phyloP scores from a whole-genome alignment of 2,329 filamentous ascomycete species.

The Penicillium italicum region DNA sequence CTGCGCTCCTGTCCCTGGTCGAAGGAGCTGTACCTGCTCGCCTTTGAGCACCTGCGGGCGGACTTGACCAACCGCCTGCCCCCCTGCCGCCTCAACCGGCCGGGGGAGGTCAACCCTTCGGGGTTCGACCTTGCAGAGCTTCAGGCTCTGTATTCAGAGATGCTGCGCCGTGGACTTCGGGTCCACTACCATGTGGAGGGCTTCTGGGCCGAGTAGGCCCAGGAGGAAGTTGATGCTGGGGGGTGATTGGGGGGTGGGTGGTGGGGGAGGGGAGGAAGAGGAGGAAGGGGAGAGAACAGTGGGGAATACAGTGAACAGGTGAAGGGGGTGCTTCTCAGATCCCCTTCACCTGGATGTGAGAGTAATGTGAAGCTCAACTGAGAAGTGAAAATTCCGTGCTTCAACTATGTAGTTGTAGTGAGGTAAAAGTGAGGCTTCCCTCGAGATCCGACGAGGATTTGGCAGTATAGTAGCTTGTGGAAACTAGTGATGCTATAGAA shows the following conservation, averaged over 20 bases:
- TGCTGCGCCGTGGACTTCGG: conserved; percentile 2
- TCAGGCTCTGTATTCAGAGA: conserved; percentile 21
- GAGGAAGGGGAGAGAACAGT: neutral
- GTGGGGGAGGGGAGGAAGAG: neutral
- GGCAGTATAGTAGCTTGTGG: neutral
- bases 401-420: neutral
- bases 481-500: neutral
- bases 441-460: too few relatives aligned
- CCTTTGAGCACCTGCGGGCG: conserved; percentile 47
- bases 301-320: neutral
- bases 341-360: neutral
- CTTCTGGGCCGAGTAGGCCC: neutral
- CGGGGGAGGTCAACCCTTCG: neutral
- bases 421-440: neutral
- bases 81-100: neutral
- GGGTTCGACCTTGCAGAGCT: conserved; percentile 48
- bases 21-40: conserved; percentile 58
- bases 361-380: neutral
- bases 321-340: neutral
- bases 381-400: neutral
- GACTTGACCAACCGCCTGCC: conserved; percentile 12
- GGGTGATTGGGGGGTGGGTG: neutral
- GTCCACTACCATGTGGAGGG: neutral
- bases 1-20: conserved; percentile 60
- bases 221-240: neutral